phyloP scores from a whole-genome alignment of 306 rosid species.

The Lagenaria siceraria region DNA sequence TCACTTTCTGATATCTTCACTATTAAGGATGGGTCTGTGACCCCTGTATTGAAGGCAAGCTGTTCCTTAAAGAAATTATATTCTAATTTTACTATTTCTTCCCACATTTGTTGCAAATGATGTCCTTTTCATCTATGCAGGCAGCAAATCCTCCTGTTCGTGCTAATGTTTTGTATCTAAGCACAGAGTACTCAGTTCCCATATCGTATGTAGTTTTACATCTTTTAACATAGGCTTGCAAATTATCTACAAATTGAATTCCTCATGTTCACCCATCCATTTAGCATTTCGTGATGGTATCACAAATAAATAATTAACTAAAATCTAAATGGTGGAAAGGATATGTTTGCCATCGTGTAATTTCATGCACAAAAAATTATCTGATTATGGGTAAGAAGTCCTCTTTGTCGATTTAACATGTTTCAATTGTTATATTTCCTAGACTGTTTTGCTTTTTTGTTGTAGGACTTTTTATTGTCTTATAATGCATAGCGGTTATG shows the following conservation, averaged over 20 bases:
- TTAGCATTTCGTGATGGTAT: neutral
- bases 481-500: neutral
- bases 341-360: neutral
- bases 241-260: neutral
- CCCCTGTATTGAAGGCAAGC: conserved; percentile 64
- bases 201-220: conserved; percentile 40
- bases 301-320: neutral
- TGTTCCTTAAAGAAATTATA: neutral
- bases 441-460: neutral
- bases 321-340: neutral
- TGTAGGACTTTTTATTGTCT: neutral
- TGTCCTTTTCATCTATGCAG: conserved; percentile 32
- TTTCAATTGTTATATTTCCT: neutral
- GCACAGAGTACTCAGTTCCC: conserved; percentile 52
- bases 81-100: neutral
- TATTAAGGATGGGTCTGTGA: conserved; percentile 56
- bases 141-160: conserved; percentile 89
- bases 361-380: neutral
- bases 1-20: conserved; percentile 79
- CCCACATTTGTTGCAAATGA: conserved; percentile 12
- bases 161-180: conserved; percentile 73
- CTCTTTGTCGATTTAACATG: neutral
- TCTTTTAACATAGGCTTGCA: neutral
- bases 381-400: neutral
- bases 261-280: neutral